Evolutionary conservation across 495 filamentous ascomycete genomes (phyloP), one percentile per base, ranked within the genome.

Genomic region (Oidiodendron maius): DNA sequence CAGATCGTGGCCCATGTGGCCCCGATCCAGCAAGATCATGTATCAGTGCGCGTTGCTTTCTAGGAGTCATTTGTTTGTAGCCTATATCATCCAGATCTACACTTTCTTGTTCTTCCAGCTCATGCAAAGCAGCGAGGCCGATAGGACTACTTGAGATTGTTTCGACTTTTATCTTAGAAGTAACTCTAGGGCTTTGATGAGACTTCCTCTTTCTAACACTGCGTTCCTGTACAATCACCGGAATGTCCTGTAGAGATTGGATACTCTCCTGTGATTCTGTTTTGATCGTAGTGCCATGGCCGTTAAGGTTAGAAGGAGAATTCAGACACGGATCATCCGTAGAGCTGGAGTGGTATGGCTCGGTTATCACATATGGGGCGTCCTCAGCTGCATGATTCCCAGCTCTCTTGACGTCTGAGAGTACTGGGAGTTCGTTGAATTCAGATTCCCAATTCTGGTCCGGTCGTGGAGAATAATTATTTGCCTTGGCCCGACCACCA

Each of bases 21-120:
- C 35, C 34, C 39, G 18, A 26, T 21, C 28, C 30, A 23, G 15
- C 42, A 32, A 25, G 52, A 35, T 21, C 56, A 36, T 12, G n/a
- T 21, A 40, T 9, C 13, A 42, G 8, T 24, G 26, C 44, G 34
- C 44, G 64, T 26, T 53, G 59, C 51, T 81, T 84, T 52, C 70
- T 75, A 10, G 88, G 87, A 1, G 88, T 91, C 11, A 70, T 69
- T 23, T 86, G 70, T 46, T 64, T 71, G 40, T 67, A 62, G 18
- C 78, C 80, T 40, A 85, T 75, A 43, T 84, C 80, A 63, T 93
- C 87, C 10, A 91, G 70, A 62, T 93, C 87, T 25, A 89, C 74
- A 45, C 83, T 89, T 52, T 77, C 68, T 45, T 76, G 56, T 4
- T 64, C 60, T 17, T 61, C 51, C 44, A 75, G 67, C 16, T 42